Evolutionary conservation across 805 yeast genomes (phyloP).

Genomic region (Ogataea salicorniae): DNA sequence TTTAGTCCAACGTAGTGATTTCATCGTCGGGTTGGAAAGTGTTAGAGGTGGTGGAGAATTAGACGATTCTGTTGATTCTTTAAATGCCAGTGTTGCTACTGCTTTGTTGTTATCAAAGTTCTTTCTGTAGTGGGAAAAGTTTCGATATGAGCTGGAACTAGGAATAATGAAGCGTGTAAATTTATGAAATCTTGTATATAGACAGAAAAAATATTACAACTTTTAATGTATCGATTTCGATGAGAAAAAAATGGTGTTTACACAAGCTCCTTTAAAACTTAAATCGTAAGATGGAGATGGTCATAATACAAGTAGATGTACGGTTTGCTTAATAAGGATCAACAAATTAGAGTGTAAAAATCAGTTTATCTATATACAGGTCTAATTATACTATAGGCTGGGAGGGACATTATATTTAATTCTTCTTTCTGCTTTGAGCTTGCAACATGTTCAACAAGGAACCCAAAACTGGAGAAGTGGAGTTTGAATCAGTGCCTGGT

Average conservation of each 20-base stretch:
- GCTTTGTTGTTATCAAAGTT: conserved; percentile 50
- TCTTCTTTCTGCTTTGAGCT: conserved; percentile 6
- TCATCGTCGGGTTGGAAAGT: conserved; percentile 36
- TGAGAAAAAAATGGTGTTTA: too few relatives aligned
- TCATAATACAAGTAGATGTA: too few relatives aligned
- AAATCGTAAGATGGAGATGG: too few relatives aligned
- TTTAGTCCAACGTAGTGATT: conserved; percentile 53
- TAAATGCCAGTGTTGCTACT: conserved; percentile 88
- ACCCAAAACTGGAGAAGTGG: conserved; percentile 9
- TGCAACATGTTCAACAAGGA: conserved; percentile 20
- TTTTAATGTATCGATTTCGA: too few relatives aligned
- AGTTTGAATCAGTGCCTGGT: conserved; percentile 6
- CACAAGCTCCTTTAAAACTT: too few relatives aligned
- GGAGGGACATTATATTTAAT: background rate
- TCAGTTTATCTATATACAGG: background rate
- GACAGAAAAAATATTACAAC: too few relatives aligned
- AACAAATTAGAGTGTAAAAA: background rate
- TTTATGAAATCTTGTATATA: background rate
- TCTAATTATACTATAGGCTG: too few relatives aligned
- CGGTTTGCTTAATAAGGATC: too few relatives aligned
- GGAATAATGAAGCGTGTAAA: too few relatives aligned
- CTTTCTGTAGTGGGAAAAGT: conserved; percentile 1
- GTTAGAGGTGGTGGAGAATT: conserved; percentile 16
- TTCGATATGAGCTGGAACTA: too few relatives aligned
- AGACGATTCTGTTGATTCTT: conserved; percentile 56